These are phyloP conservation scores for Torulaspora indica DNA, from an alignment of 805 yeast species.

Conservation along the genomic window DNA sequence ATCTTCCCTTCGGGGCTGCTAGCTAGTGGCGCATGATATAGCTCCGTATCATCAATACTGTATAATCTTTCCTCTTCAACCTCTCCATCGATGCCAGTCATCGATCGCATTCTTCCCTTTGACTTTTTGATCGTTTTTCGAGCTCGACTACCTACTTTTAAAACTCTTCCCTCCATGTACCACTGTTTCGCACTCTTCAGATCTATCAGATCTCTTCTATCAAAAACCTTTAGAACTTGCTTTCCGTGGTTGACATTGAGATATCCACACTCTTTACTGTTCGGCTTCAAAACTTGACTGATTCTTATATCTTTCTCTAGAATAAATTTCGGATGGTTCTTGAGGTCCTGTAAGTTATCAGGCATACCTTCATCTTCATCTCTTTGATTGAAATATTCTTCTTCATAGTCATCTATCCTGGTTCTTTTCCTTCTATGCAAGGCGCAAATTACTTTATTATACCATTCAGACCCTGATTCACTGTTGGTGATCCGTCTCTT, in stretches of 20 bases:
- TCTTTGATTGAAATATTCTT: constrained; percentile 38
- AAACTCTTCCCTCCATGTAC: constrained; percentile 73
- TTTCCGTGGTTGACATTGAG: constrained; percentile 44
- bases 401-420: constrained; percentile 37
- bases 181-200: constrained; percentile 77
- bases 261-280: constrained; percentile 64
- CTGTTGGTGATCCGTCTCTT: constrained; percentile 66
- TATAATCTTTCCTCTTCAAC: constrained; percentile 65
- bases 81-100: constrained; percentile 45
- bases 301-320: constrained; percentile 67
- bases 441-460: constrained; percentile 38
- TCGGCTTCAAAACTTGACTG: constrained; percentile 67
- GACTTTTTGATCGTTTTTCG: constrained; percentile 39
- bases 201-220: constrained; percentile 55
- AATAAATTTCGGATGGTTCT: constrained; percentile 81
- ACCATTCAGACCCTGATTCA: constrained; percentile 58
- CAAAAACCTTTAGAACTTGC: constrained; percentile 57
- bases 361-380: constrained; percentile 85
- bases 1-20: constrained; percentile 57
- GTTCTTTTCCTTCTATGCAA: constrained; percentile 29
- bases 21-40: constrained; percentile 59
- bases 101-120: constrained; percentile 26
- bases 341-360: constrained; percentile 71
- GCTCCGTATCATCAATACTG: constrained; percentile 71
- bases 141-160: constrained; percentile 68